Base-by-base conservation (phyloP, 192 early-diverging fungal genomes). In the Hyaloraphidium curvatum region DNA sequence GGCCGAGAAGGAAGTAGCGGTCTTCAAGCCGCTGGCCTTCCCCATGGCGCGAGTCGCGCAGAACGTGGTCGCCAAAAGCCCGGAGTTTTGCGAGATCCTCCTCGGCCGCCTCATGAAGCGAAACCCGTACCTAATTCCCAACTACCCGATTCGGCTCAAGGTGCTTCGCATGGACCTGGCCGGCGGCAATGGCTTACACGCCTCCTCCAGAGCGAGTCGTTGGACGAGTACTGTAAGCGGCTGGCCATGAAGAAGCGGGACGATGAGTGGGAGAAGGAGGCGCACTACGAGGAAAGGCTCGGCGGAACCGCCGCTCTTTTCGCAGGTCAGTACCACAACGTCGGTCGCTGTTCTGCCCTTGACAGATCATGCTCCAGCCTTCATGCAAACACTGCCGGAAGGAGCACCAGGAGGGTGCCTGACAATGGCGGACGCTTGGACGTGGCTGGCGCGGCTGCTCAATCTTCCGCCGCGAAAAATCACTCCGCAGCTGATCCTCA, bases 61-160 rank as follows among this genome's bases (percentile, higher is more conserved):
- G 16, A 40, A 81, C 50, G 39, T 88, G 1, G 73, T 65, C 43
- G 60, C 62, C 0, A 60, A 64, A 9, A 76, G 84, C 55, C 63
- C 71, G 5, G 64, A 66, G 16, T 77, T 87, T 19, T 52, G 73
- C 4, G 65, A 68, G 1, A 69, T 82, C 11, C 43, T 86, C 13
- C 63, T 86, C 23, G 75, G 76, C 19, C 64, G 82, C 13, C 48
- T 90, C 14, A 55, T 68, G 29, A 86, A 82, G 53, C 66, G 75
- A 25, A 86, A 84, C 51, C 72, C 72, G 1, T 86, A 78, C 53
- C 55, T 84, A 3, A 68, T 80, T 7, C 87, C 87, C 1, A 60
- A 63, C 17, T 89, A 80, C 50, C 59, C 63, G 33, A 62, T 59
- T 29, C 60, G 66, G 30, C 51, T 64, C 26, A 30, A 52, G 21